Percentiles rank a stretch among this genome's conserved stretches.
phyloP scores from a whole-genome alignment of 331 rosid genomes.

The Cydonia oblonga region DNA sequence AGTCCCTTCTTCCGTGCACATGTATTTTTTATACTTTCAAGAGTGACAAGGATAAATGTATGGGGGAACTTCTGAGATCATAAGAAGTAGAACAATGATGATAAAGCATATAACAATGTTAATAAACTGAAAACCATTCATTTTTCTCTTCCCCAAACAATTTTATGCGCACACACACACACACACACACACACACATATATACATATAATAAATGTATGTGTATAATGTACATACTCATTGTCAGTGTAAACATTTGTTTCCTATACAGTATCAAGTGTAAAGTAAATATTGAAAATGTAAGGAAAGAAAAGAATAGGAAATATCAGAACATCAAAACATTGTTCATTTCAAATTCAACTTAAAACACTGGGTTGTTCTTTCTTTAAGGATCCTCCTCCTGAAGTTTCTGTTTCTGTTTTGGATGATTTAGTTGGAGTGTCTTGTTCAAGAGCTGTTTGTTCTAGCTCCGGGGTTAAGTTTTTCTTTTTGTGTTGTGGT shows the following conservation, averaged over 20 bases:
- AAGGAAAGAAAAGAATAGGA: background rate
- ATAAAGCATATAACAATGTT: background rate
- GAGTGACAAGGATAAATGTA: background rate
- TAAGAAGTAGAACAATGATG: background rate
- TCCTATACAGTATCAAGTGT: background rate
- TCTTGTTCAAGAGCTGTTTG: background rate
- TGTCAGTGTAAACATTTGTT: no score
- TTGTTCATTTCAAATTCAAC: background rate
- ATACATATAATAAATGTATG: no score
- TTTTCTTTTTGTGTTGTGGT: background rate
- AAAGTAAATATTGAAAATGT: background rate
- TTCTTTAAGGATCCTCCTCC: background rate
- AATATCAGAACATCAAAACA: background rate
- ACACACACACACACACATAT: background rate
- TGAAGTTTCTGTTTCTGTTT: background rate
- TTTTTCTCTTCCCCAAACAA: background rate
- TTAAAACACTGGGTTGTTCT: background rate
- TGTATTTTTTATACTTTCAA: background rate
- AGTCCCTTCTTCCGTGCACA: background rate
- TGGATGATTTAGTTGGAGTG: background rate
- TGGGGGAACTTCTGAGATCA: background rate
- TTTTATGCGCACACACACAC: no score
- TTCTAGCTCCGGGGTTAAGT: background rate
- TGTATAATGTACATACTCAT: no score
- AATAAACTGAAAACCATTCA: background rate